Conservation (phyloP, 169 alveolate species). For the Plasmodium sp. region DNA sequence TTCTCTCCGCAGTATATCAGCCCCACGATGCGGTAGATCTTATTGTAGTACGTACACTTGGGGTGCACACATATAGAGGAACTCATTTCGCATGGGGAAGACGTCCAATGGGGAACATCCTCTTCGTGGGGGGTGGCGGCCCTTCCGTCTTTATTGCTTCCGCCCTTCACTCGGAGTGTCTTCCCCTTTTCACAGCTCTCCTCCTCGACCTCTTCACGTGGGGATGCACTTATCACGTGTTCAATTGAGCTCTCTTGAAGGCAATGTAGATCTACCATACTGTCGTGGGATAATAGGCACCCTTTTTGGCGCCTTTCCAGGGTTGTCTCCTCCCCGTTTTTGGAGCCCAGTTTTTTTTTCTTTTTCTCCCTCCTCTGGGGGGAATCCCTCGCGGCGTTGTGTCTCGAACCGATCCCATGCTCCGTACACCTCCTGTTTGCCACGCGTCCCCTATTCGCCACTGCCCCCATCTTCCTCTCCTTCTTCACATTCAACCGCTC, state of each 20-base stretch:
- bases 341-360: background rate
- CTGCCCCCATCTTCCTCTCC: background rate
- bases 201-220: background rate
- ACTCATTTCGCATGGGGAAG: background rate
- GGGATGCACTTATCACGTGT: background rate
- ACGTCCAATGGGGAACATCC: background rate
- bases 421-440: background rate
- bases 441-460: background rate
- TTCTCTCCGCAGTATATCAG: conserved; percentile 57
- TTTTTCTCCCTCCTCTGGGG: background rate
- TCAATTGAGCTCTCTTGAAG: background rate
- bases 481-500: background rate
- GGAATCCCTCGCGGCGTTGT: background rate
- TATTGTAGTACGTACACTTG: background rate
- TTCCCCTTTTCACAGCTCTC: background rate
- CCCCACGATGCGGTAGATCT: conserved; percentile 24
- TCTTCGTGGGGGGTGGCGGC: background rate
- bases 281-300: background rate
- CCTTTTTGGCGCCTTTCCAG: background rate
- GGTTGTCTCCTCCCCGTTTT: background rate
- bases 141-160: background rate
- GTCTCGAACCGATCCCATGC: background rate
- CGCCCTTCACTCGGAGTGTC: background rate
- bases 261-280: background rate
- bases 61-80: background rate